A percentile compares a stretch with the other conserved stretches of the same genome.
phyloP scores from a whole-genome alignment of 139 green algal species.

The Volvox reticuliferus region DNA sequence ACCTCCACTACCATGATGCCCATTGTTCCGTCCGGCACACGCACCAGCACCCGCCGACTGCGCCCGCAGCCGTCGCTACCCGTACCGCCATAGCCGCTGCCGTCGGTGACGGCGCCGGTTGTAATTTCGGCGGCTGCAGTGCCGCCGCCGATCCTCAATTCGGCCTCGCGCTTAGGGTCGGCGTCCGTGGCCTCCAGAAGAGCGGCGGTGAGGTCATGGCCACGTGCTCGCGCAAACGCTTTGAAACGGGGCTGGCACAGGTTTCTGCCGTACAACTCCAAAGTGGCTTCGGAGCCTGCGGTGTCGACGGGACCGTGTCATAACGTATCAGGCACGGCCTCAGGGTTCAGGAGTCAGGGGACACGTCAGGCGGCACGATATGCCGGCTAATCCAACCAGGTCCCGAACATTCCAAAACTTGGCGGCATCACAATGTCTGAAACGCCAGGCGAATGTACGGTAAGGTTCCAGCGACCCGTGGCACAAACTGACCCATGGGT shows the following conservation, averaged over 20 bases:
- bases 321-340: no score
- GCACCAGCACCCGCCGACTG: not conserved
- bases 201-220: slow-evolving; percentile 26
- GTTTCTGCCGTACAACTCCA: slow-evolving; percentile 22
- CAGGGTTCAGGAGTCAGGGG: no score
- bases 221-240: slow-evolving; percentile 18
- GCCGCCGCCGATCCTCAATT: not conserved
- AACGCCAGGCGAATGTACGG: not conserved
- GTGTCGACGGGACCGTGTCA: no score
- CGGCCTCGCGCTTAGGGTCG: not conserved
- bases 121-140: not conserved
- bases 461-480: not conserved
- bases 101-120: not conserved
- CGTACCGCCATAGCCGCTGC: not conserved
- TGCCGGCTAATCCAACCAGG: no score
- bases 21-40: not conserved
- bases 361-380: no score
- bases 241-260: not conserved
- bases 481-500: not conserved
- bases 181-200: not conserved
- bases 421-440: no score
- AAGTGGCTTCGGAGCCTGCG: not conserved
- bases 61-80: not conserved
- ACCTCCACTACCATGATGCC: slow-evolving; percentile 43
- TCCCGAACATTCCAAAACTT: no score